These are phyloP conservation scores for Ophiostoma australiae DNA, from an alignment of 2,329 filamentous ascomycete genomes.

Conservation along the genomic window DNA sequence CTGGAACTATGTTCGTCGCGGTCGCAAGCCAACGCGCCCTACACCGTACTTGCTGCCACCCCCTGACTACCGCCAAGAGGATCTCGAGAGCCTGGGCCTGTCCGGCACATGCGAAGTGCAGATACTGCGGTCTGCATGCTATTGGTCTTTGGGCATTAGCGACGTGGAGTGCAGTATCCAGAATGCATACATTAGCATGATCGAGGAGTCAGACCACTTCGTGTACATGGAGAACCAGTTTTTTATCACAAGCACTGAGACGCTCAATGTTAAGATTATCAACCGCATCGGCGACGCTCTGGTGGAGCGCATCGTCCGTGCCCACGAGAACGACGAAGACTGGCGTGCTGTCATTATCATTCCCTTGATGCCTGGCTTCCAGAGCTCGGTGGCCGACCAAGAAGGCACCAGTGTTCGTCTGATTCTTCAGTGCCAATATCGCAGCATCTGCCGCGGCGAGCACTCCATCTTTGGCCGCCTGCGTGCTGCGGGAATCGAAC, in stretches of 20 bases:
- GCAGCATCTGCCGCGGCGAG: conserved; percentile 90
- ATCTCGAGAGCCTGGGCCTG: conserved; percentile 81
- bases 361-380: conserved; percentile 95
- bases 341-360: conserved; percentile 91
- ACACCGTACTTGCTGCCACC: conserved; percentile 90
- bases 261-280: conserved; percentile 78
- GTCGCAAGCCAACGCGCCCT: conserved; percentile 86
- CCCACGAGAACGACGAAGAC: conserved; percentile 74
- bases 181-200: conserved; percentile 90
- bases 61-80: conserved; percentile 80
- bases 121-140: conserved; percentile 81
- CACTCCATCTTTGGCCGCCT: conserved; percentile 87
- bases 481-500: conserved; percentile 73
- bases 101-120: conserved; percentile 95
- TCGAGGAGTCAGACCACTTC: conserved; percentile 91
- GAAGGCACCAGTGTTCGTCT: conserved; percentile 91
- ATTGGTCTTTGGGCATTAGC: conserved; percentile 88
- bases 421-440: conserved; percentile 96
- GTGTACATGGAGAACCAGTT: conserved; percentile 99
- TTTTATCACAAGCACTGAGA: conserved; percentile 89
- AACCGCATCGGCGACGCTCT: conserved; percentile 94
- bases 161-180: conserved; percentile 91
- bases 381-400: conserved; percentile 90
- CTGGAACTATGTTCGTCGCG: conserved; percentile 94
- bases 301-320: conserved; percentile 83